phyloP scores from a whole-genome alignment of 306 rosid genomes.

The Neltuma alba region DNA sequence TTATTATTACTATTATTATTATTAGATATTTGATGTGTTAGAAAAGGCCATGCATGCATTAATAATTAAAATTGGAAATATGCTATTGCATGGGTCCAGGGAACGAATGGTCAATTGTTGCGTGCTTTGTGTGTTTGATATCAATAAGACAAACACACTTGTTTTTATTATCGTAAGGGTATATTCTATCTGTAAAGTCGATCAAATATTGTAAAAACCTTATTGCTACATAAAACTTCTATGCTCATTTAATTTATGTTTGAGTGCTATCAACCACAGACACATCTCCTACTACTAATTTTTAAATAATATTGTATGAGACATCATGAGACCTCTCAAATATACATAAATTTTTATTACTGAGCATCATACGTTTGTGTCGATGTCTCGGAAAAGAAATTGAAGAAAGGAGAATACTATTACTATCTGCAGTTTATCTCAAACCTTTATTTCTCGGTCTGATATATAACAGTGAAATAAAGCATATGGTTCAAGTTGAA shows the following conservation, averaged over 20 bases:
- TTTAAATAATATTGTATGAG: neutral
- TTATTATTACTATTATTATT: too few species aligned
- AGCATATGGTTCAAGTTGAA: neutral
- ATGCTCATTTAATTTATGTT: neutral
- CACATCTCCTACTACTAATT: neutral
- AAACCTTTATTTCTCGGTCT: neutral
- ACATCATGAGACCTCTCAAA: neutral
- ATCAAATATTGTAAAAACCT: neutral
- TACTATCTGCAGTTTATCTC: neutral
- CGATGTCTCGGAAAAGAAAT: neutral
- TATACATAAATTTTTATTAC: neutral
- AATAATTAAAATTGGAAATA: slow-evolving; percentile 22
- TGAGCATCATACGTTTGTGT: neutral
- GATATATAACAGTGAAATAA: neutral
- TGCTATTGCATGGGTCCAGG: slow-evolving; percentile 34
- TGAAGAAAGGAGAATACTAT: too few species aligned
- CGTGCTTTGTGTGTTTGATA: slow-evolving; percentile 16
- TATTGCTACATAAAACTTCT: neutral
- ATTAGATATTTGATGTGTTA: slow-evolving; percentile 30
- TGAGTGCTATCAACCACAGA: neutral
- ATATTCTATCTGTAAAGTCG: neutral
- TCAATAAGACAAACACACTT: slow-evolving; percentile 23
- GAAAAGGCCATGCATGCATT: slow-evolving; percentile 10
- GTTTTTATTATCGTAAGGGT: slow-evolving; percentile 7
- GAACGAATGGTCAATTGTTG: slow-evolving; percentile 6